These are phyloP conservation scores for Citeromyces nyonsensis DNA, from an alignment of 805 yeast genomes.

Conservation along the genomic window DNA sequence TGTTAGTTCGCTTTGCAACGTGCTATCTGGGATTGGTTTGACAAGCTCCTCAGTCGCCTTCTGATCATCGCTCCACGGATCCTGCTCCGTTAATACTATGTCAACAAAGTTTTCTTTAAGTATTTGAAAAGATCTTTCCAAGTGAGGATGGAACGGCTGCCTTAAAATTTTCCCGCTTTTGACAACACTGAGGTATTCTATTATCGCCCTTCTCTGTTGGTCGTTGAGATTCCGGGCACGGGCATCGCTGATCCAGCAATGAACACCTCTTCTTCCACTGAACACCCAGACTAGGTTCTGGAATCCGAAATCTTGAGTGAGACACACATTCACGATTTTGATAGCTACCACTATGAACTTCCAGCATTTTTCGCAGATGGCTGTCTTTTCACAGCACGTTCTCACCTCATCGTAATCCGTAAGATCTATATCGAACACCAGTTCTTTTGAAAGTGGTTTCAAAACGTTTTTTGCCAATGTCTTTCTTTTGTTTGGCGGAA, in stretches of 20 bases:
- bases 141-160: conserved; percentile 80
- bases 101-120: conserved; percentile 49
- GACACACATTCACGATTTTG: conserved; percentile 51
- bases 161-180: conserved; percentile 31
- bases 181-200: conserved; percentile 72
- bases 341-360: conserved; percentile 78
- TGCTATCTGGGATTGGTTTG: conserved; percentile 47
- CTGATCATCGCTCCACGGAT: conserved; percentile 60
- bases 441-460: conserved; percentile 73
- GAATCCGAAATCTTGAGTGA: conserved; percentile 83
- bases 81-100: conserved; percentile 64
- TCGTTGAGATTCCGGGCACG: conserved; percentile 70
- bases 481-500: conserved; percentile 79
- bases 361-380: conserved; percentile 87
- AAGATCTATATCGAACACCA: conserved; percentile 93
- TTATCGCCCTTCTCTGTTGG: conserved; percentile 55
- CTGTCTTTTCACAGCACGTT: conserved; percentile 83
- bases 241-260: conserved; percentile 91
- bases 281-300: conserved; percentile 84
- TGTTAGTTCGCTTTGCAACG: conserved; percentile 32
- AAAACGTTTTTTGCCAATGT: conserved; percentile 59
- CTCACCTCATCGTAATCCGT: conserved; percentile 91
- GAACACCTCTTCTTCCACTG: conserved; percentile 98
- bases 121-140: conserved; percentile 58
- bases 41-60: conserved; percentile 41